These are phyloP conservation scores for Suillus hirtellus DNA, from an alignment of 768 basidiomycete genomes.

Conservation along the genomic window DNA sequence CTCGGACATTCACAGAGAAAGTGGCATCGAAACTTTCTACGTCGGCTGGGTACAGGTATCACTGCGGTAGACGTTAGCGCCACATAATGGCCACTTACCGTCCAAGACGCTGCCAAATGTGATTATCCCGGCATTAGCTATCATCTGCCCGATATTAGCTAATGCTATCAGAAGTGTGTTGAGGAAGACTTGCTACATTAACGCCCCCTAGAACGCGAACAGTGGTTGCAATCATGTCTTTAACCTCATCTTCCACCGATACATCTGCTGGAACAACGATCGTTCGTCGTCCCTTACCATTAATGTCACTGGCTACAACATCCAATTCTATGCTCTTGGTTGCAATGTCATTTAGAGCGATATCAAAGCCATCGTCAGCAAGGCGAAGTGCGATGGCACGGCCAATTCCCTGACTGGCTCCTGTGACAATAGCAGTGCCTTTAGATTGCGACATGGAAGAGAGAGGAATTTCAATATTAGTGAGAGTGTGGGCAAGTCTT, in stretches of 20 bases:
- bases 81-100: not conserved
- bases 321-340: conserved; percentile 14
- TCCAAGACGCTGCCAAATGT: not conserved
- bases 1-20: conserved; percentile 36
- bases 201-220: conserved; percentile 15
- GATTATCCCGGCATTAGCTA: conserved; percentile 14
- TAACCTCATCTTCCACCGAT: conserved; percentile 19
- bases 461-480: not conserved
- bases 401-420: conserved; percentile 49
- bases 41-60: conserved; percentile 20
- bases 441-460: conserved; percentile 1
- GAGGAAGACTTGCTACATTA: conserved; percentile 16
- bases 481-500: not conserved
- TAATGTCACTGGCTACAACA: conserved; percentile 15
- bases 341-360: conserved; percentile 47
- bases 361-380: conserved; percentile 46
- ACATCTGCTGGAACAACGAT: conserved; percentile 15
- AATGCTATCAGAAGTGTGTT: not conserved
- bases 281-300: conserved; percentile 10
- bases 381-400: conserved; percentile 47
- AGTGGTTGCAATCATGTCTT: conserved; percentile 13
- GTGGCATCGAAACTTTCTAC: conserved; percentile 32
- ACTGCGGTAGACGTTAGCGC: not conserved
- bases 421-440: conserved; percentile 44
- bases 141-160: conserved; percentile 6